phyloP scores from a whole-genome alignment of 1,284 basidiomycete genomes.

The Apiotrichum akiyoshidainum region DNA sequence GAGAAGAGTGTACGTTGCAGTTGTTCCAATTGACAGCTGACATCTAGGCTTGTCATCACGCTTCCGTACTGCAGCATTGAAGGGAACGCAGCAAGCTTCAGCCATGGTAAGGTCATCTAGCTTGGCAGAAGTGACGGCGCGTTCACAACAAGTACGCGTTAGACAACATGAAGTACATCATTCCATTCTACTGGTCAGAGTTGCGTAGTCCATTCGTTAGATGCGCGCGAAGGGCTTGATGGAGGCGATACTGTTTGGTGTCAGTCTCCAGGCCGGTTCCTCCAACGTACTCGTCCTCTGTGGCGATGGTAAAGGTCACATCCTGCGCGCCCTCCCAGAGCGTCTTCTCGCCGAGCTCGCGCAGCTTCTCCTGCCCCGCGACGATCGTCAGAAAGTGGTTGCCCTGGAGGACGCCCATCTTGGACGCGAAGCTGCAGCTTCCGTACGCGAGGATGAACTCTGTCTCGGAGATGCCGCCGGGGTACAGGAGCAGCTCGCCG shows the following conservation, averaged over 20 bases:
- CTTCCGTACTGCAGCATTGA: too few relatives aligned
- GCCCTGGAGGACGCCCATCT: conserved; percentile 22
- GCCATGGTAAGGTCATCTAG: too few relatives aligned
- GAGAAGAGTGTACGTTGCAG: too few relatives aligned
- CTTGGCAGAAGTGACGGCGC: too few relatives aligned
- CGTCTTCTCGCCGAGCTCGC: conserved; percentile 17
- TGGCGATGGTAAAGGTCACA: conserved; percentile 16
- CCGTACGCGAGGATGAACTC: conserved; percentile 24
- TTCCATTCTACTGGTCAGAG: too few relatives aligned
- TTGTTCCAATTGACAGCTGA: too few relatives aligned
- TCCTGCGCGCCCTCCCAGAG: conserved; percentile 24
- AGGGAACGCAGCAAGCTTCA: too few relatives aligned
- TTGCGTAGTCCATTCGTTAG: not conserved
- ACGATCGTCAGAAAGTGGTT: conserved; percentile 23
- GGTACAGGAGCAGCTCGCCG: conserved; percentile 19
- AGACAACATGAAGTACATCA: too few relatives aligned
- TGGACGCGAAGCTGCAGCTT: conserved; percentile 11
- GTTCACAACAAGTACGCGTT: too few relatives aligned
- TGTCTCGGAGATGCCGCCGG: conserved; percentile 21
- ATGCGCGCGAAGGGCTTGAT: conserved; percentile 1
- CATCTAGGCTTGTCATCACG: too few relatives aligned
- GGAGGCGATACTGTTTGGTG: not conserved
- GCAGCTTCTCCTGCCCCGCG: conserved; percentile 15
- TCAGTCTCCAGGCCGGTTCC: not conserved
- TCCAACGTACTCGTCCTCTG: conserved; percentile 15